Evolutionary conservation across 495 filamentous ascomycete species (phyloP), one percentile per base, ranked within the genome.

Genomic region (Aspergillus mulundensis): DNA sequence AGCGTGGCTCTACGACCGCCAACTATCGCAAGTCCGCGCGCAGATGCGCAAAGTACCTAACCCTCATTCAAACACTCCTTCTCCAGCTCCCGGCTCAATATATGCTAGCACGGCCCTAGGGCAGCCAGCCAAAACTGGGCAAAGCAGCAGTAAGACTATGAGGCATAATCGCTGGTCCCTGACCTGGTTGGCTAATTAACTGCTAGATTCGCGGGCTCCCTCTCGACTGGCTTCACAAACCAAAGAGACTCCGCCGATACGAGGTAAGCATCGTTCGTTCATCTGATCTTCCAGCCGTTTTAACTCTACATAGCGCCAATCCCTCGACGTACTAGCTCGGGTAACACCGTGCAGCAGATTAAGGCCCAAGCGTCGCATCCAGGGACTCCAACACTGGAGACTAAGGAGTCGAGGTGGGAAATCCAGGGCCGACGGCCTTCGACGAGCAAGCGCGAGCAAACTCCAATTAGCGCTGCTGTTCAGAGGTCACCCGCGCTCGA

Each of bases 1-100:
- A 57, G 90, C 90, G 72, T 97, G 91, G 87, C 84, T 97, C 2
- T 95, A 95, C 63, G 91, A 98, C 71, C 83, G 88, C 41, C 90
- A 97, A 70, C 77, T 95, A 7, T 87, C 87, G 0, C 88, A 96
- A 67, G 88, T 96, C 34, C 84, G 89, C 60, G 90, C 89, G 7
- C 92, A 97, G 73, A 91, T 98, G 82, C 82, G 86, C 47, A 93
- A 86, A 71, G 85, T 87, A 25, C 78, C 81, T 23, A 75, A 71
- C 28, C 70, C 79, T 14, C 69, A 75, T 21, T 76, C 76, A 30
- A 73, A 67, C 28, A 66, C 77, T 3, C 64, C 77, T 1, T 76
- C 76, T 12, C 76, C 78, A 18, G 70, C 69, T 16, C 79, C 76
- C 25, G 80, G 80, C 14, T 79, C 76, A 45, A 67, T 71, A 15